Evolutionary conservation across 495 filamentous ascomycete species (phyloP), one percentile per base, ranked within the genome.

Genomic region (Lophiostoma macrostomum): DNA sequence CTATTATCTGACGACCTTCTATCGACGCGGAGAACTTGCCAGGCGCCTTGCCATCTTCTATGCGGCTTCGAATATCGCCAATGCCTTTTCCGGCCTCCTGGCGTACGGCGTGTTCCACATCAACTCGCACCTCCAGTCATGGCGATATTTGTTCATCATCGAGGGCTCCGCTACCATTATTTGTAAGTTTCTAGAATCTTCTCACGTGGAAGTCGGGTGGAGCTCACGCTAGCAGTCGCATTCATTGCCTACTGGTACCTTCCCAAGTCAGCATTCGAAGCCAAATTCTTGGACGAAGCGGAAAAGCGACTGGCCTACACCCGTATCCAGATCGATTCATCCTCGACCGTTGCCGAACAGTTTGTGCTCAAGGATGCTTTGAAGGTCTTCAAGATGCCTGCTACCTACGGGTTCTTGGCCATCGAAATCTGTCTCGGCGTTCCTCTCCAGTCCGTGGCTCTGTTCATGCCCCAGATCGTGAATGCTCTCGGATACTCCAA

Each of bases 91-190:
- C 1, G 87, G 86, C 5, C 72, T 90, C 1, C 74, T 91, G 16
- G 81, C 87, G 0, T 89, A 86, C 46, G 87, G 84, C 0, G 81
- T 87, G 3, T 88, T 90, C 67, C 86, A 83, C 46, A 90, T 90
- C 61, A 50, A 83, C 16, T 69, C 78, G 23, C 50, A 64, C 20
- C 59, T 87, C 25, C 53, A 71, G 1, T 69, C 74, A 16, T 91
- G 87, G 87, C 74, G 82, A 2, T 90, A 88, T 64, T 78, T 90
- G 6, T 91, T 91, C 65, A 69, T 90, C 41, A 82, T 90, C 28
- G 86, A 91, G 55, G 87, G 87, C 3, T 51, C 69, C 6, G 73
- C 74, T 53, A 87, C 86, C 0, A 72, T 86, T 4, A 56, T 78
- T 45, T 87, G 60, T 64, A 38, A 37, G 56, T 47, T 37, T 31